These are phyloP conservation scores for Coniochaeta sp. DNA, from an alignment of 2,329 filamentous ascomycete species.

Conservation along the genomic window DNA sequence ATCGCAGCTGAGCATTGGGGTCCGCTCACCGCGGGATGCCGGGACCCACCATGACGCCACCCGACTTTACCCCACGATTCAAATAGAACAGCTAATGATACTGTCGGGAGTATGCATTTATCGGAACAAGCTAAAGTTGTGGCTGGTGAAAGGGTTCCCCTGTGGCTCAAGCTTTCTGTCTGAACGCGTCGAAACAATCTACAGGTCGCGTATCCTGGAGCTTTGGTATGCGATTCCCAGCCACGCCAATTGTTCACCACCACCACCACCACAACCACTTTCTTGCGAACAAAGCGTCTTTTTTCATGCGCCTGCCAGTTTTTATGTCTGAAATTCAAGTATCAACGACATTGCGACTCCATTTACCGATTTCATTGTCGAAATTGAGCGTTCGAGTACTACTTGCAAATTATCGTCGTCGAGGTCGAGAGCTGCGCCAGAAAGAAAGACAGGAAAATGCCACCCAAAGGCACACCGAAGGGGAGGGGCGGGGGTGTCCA, in stretches of 20 bases:
- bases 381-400: too few species aligned
- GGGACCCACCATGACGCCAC: background rate
- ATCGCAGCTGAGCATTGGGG: background rate
- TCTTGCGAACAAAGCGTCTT: background rate
- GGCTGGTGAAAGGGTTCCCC: conserved; percentile 18
- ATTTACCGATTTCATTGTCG: too few species aligned
- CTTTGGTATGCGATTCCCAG: background rate
- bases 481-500: conserved; percentile 1
- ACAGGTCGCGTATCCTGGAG: background rate
- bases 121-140: background rate
- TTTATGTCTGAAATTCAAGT: background rate
- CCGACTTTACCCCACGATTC: background rate
- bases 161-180: background rate
- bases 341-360: background rate
- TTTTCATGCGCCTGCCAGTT: background rate
- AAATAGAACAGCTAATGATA: too few species aligned
- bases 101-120: background rate
- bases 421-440: too few species aligned
- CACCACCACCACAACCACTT: too few species aligned
- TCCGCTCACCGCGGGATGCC: too few species aligned
- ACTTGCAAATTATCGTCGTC: too few species aligned
- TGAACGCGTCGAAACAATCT: background rate
- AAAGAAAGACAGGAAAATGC: background rate
- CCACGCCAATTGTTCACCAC: conserved; percentile 3
- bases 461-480: background rate